These are phyloP conservation scores for Saitozyma podzolica DNA, from an alignment of 768 basidiomycete species.

Conservation along the genomic window DNA sequence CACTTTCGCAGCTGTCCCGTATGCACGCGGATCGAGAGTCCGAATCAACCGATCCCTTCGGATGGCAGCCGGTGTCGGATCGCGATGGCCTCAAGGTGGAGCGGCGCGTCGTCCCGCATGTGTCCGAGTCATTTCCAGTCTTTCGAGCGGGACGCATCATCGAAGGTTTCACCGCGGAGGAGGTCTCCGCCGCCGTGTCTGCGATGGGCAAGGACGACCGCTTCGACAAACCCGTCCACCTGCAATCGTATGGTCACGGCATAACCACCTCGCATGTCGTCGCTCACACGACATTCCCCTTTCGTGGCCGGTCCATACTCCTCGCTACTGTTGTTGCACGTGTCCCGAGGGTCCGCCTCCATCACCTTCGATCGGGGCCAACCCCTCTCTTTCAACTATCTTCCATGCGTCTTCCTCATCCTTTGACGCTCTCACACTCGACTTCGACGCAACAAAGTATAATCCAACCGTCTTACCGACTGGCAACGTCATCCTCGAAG, in stretches of 20 bases:
- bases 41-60: conserved; percentile 58
- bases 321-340: conserved; percentile 70
- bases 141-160: conserved; percentile 87
- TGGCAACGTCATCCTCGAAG: conserved; percentile 82
- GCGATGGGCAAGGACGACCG: conserved; percentile 72
- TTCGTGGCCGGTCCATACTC: conserved; percentile 84
- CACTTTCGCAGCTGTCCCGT: conserved; percentile 74
- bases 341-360: conserved; percentile 47
- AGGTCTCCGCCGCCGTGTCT: conserved; percentile 70
- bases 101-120: conserved; percentile 70
- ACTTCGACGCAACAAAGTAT: conserved; percentile 64
- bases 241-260: conserved; percentile 77
- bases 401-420: conserved; percentile 77
- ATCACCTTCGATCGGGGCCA: conserved; percentile 51
- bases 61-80: conserved; percentile 76
- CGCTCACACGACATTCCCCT: conserved; percentile 80
- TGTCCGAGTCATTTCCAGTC: conserved; percentile 78
- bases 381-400: conserved; percentile 60
- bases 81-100: conserved; percentile 71
- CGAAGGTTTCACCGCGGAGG: conserved; percentile 89
- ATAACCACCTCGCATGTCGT: conserved; percentile 71
- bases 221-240: conserved; percentile 66
- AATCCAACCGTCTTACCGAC: conserved; percentile 73
- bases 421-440: conserved; percentile 62
- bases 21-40: conserved; percentile 60